Percentiles rank a stretch among this genome's conserved stretches.
Conservation (phyloP, 108 stramenopile genomes). For the Cyclostephanos tholiformis region DNA sequence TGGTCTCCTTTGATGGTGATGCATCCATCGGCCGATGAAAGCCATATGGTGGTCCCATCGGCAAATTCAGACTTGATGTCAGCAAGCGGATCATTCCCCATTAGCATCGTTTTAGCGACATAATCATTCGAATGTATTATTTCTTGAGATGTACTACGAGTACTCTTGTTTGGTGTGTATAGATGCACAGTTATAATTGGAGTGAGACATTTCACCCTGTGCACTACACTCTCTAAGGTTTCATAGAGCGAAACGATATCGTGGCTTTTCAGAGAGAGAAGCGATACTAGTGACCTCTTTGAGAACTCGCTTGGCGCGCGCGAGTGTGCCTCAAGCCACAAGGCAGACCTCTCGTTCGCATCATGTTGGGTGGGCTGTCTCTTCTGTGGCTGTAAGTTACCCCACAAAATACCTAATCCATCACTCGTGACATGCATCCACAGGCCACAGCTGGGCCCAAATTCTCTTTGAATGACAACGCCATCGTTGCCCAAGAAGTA, state of each 20-base stretch:
- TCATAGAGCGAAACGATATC: conserved; percentile 21
- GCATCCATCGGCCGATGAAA: conserved; percentile 13
- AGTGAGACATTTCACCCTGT: conserved; percentile 19
- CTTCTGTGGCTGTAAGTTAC: conserved; percentile 2
- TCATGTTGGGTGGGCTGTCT: not conserved
- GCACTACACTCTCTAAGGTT: conserved; percentile 12
- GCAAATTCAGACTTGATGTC: conserved; percentile 20
- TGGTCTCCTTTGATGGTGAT: conserved; percentile 5
- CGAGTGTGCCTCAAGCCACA: conserved; percentile 17
- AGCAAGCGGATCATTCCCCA: conserved; percentile 22
- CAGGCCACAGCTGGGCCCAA: not conserved
- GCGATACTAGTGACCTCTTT: conserved; percentile 14
- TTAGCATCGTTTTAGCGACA: conserved; percentile 25
- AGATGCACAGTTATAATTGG: conserved; percentile 23
- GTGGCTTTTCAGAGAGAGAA: conserved; percentile 10
- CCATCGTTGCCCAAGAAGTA: conserved; percentile 23
- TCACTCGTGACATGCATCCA: conserved; percentile 37
- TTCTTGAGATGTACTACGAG: not conserved
- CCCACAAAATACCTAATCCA: conserved; percentile 21
- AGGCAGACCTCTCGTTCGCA: not conserved
- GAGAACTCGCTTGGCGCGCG: conserved; percentile 15
- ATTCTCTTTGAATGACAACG: conserved; percentile 24
- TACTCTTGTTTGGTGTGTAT: conserved; percentile 4
- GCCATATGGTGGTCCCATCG: conserved; percentile 25
- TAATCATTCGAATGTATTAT: not conserved